Conservation (phyloP, 805 yeast genomes). For the Grigorovia humatica region DNA sequence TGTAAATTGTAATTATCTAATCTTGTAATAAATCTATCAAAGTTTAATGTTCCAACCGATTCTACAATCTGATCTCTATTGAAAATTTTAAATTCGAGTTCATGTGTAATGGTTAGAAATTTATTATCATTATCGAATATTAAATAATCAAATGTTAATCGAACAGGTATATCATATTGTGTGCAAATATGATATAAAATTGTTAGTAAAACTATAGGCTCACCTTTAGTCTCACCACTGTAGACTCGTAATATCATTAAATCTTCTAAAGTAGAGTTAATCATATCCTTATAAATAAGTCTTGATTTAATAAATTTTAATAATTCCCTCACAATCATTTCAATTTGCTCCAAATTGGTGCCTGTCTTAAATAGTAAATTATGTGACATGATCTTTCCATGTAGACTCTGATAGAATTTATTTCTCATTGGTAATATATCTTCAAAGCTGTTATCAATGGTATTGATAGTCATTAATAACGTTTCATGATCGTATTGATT, state of each 20-base stretch:
- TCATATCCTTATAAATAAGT: neutral
- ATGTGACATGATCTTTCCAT: conserved; percentile 5
- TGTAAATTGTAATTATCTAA: neutral
- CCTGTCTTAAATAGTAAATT: neutral
- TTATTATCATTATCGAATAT: neutral
- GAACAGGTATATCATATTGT: neutral
- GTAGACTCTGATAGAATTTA: neutral
- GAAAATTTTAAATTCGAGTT: neutral
- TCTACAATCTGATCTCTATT: neutral
- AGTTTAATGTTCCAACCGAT: neutral
- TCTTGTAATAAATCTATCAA: neutral
- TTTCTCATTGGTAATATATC: neutral
- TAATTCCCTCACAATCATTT: neutral
- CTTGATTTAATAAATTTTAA: neutral
- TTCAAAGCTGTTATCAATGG: conserved; percentile 4
- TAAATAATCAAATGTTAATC: neutral
- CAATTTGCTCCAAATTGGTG: neutral
- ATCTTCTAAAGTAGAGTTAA: conserved; percentile 9
- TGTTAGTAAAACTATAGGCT: conserved; percentile 13
- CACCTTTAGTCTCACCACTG: conserved; percentile 18
- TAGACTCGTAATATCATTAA: conserved; percentile 18
- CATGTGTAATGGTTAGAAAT: neutral
- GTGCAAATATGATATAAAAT: conserved; percentile 13
- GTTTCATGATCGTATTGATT: neutral
- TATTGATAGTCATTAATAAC: neutral